Evolutionary conservation across 2,329 filamentous ascomycete species (phyloP).

Genomic region (Orbilia blumenaviensis): DNA sequence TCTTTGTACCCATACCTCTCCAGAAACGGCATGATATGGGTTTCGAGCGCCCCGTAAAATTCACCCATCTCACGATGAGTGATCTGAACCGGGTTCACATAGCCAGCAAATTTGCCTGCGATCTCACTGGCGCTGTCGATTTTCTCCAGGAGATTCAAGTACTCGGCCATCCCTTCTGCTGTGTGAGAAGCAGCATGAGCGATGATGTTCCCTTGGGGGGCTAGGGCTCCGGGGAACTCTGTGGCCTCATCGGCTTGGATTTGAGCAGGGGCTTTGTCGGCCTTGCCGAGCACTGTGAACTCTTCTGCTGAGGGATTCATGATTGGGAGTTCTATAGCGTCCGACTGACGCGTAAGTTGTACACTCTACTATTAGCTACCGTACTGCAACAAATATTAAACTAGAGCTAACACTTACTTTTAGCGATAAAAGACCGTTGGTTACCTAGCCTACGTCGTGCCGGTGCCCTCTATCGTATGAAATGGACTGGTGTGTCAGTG

Average conservation of each 20-base stretch:
- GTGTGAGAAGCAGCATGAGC: constrained; percentile 2
- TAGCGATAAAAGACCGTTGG: too few relatives aligned
- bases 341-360: too few relatives aligned
- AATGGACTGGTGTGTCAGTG: too few relatives aligned
- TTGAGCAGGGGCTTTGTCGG: too few relatives aligned
- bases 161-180: constrained; percentile 8
- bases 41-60: background rate
- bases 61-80: background rate
- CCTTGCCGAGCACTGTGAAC: too few relatives aligned
- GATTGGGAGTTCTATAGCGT: too few relatives aligned
- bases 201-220: background rate
- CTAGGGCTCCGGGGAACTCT: background rate
- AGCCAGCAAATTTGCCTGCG: background rate
- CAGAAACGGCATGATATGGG: constrained; percentile 14
- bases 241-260: background rate
- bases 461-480: too few relatives aligned
- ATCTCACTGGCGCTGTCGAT: background rate
- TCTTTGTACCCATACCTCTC: constrained; percentile 15
- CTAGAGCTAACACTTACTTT: too few relatives aligned
- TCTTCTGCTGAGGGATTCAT: too few relatives aligned
- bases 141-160: constrained; percentile 5
- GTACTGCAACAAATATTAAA: too few relatives aligned
- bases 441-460: too few relatives aligned
- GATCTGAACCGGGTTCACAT: background rate
- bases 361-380: too few relatives aligned